Percentiles rank a stretch among this genome's conserved stretches.
Conservation (phyloP, 306 rosid species). For the Cicer judaicum region DNA sequence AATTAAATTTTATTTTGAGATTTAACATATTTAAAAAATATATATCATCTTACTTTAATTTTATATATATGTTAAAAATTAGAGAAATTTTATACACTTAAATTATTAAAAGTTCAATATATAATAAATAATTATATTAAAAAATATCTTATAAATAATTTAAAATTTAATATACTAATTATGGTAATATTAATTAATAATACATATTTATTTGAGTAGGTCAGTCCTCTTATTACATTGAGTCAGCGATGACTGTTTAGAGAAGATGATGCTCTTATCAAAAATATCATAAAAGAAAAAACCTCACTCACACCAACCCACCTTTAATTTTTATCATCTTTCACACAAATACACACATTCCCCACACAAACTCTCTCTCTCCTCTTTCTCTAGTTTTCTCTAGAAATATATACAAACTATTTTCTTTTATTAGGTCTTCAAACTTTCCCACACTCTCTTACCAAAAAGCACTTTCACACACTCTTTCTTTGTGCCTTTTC, state of each 20-base stretch:
- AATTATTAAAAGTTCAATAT: too few relatives aligned
- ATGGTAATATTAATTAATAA: too few relatives aligned
- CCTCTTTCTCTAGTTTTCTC: background rate
- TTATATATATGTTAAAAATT: too few relatives aligned
- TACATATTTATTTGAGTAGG: too few relatives aligned
- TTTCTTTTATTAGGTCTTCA: background rate
- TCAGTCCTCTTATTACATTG: background rate
- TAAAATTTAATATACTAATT: too few relatives aligned
- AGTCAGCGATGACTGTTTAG: slow-evolving; percentile 12
- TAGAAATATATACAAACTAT: slow-evolving; percentile 33
- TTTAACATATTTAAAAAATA: too few relatives aligned
- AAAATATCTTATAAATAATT: too few relatives aligned
- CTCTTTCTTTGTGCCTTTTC: slow-evolving; percentile 49
- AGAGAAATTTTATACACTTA: too few relatives aligned
- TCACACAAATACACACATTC: background rate
- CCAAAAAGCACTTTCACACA: background rate
- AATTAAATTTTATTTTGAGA: too few relatives aligned
- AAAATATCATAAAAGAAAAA: background rate
- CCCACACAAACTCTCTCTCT: background rate
- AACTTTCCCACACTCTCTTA: slow-evolving; percentile 7
- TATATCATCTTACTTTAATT: too few relatives aligned
- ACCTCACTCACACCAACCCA: slow-evolving; percentile 45
- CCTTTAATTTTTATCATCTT: background rate
- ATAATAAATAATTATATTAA: too few relatives aligned
- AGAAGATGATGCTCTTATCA: slow-evolving; percentile 32